phyloP scores from a whole-genome alignment of 352 stramenopile species.

The Phytophthora cryptogea region DNA sequence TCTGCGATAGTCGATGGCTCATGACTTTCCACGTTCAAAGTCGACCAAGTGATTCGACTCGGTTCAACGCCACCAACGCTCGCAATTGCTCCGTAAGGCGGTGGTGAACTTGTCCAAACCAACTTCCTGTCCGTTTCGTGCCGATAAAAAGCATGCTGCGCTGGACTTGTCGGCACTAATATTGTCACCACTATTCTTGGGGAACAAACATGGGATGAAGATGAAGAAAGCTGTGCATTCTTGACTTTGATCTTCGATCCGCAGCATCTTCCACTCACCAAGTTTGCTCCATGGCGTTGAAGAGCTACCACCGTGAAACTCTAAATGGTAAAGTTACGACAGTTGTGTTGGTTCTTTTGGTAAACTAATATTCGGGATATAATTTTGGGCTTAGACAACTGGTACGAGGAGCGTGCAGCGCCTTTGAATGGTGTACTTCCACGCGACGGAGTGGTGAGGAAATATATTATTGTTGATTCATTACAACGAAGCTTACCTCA shows the following conservation, averaged over 20 bases:
- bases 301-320: conserved; percentile 82
- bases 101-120: not conserved
- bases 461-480: not conserved
- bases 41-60: not conserved
- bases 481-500: not conserved
- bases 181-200: conserved; percentile 30
- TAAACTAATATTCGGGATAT: not conserved
- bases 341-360: not conserved
- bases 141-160: conserved; percentile 6
- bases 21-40: conserved; percentile 32
- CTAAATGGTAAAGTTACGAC: conserved; percentile 51
- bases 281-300: conserved; percentile 58
- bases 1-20: conserved; percentile 84
- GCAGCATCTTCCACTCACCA: not conserved
- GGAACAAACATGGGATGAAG: conserved; percentile 16
- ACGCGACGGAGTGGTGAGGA: conserved; percentile 53
- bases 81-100: not conserved
- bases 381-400: conserved; percentile 63
- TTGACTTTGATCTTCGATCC: not conserved
- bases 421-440: conserved; percentile 74
- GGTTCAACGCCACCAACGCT: not conserved
- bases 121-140: conserved; percentile 28
- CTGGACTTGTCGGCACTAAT: conserved; percentile 21
- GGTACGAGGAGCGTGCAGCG: conserved; percentile 74
- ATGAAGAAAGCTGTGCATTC: conserved; percentile 5